Evolutionary conservation across 176 grass and related monocot species (phyloP).

Genomic region (Musa troglodytarum): DNA sequence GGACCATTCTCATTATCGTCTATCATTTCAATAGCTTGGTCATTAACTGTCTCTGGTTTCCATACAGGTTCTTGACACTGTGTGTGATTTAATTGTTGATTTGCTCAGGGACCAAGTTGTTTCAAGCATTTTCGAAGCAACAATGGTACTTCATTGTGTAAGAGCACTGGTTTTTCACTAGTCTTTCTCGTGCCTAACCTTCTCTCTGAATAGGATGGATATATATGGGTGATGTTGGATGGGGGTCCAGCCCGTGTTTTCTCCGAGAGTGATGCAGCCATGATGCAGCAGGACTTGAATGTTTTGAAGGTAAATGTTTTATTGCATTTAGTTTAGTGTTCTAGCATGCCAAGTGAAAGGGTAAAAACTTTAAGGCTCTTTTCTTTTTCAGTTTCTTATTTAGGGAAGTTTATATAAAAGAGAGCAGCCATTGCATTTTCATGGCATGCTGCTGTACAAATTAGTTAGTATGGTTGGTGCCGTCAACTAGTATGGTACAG

Average conservation of each 20-base stretch:
- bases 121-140: conserved; percentile 63
- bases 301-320: conserved; percentile 57
- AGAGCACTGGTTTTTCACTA: conserved; percentile 9
- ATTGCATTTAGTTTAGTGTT: too few relatives aligned
- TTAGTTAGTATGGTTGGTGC: background rate
- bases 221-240: conserved; percentile 77
- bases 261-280: conserved; percentile 55
- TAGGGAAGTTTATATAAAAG: too few relatives aligned
- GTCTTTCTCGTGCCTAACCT: conserved; percentile 23
- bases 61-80: conserved; percentile 57
- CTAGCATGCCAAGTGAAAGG: too few relatives aligned
- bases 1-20: background rate
- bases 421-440: background rate
- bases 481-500: background rate
- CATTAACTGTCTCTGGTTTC: conserved; percentile 18
- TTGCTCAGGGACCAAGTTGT: conserved; percentile 77
- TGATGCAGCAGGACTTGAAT: conserved; percentile 73
- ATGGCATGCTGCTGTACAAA: background rate
- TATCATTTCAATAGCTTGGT: background rate
- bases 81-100: conserved; percentile 81
- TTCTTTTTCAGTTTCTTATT: too few relatives aligned
- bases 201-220: conserved; percentile 45
- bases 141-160: conserved; percentile 50
- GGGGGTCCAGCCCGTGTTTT: conserved; percentile 80
- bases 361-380: too few relatives aligned